phyloP scores from a whole-genome alignment of 768 basidiomycete genomes.

The Naematelia encephala region DNA sequence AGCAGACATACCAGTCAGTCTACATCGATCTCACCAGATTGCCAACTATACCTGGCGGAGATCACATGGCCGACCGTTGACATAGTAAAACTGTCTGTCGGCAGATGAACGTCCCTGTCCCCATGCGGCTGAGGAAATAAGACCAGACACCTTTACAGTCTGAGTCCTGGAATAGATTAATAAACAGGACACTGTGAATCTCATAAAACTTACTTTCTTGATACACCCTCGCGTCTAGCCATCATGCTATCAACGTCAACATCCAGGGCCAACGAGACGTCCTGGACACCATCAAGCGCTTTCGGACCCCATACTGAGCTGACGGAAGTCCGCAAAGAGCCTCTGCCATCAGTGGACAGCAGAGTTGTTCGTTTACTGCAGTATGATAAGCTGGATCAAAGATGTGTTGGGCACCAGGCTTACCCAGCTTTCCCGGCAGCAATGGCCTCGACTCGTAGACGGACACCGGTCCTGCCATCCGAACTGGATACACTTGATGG shows the following conservation, averaged over 20 bases:
- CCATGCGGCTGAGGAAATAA: slow-evolving; percentile 76
- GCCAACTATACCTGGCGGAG: slow-evolving; percentile 61
- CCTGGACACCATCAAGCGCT: slow-evolving; percentile 68
- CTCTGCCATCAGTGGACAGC: slow-evolving; percentile 67
- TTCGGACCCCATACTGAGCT: slow-evolving; percentile 81
- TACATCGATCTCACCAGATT: neutral
- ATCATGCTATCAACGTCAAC: slow-evolving; percentile 65
- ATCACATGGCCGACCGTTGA: slow-evolving; percentile 87
- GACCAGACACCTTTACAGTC: slow-evolving; percentile 63
- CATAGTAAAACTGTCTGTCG: slow-evolving; percentile 87
- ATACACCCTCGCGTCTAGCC: slow-evolving; percentile 54
- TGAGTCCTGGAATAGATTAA: slow-evolving; percentile 18
- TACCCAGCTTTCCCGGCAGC: slow-evolving; percentile 62
- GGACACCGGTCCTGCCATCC: slow-evolving; percentile 57
- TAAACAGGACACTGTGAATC: slow-evolving; percentile 9
- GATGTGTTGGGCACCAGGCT: slow-evolving; percentile 51
- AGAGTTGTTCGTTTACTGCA: slow-evolving; percentile 57
- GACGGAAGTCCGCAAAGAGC: slow-evolving; percentile 63
- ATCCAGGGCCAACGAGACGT: slow-evolving; percentile 66
- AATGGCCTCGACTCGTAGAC: slow-evolving; percentile 68
- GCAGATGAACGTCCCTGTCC: slow-evolving; percentile 71
- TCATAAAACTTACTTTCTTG: slow-evolving; percentile 30
- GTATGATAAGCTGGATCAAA: neutral
- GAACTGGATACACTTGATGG: slow-evolving; percentile 54
- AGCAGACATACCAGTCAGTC: neutral